Conservation (phyloP, 805 yeast species). For the Candida nemodendra region DNA sequence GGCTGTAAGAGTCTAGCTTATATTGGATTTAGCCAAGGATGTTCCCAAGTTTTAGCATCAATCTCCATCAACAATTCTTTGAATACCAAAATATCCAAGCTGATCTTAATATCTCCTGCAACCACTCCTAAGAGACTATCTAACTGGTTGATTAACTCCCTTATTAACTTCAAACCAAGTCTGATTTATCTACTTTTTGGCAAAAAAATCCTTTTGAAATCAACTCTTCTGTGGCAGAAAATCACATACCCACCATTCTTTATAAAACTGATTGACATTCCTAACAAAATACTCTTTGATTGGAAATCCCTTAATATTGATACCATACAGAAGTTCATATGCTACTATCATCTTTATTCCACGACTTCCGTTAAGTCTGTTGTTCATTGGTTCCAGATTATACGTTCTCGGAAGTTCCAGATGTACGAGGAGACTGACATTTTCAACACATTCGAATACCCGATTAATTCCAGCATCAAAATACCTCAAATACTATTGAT, state of each 20-base stretch:
- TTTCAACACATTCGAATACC: conserved; percentile 48
- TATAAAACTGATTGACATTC: conserved; percentile 65
- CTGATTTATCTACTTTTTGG: conserved; percentile 76
- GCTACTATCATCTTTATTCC: conserved; percentile 85
- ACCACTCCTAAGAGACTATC: conserved; percentile 87
- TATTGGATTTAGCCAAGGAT: conserved; percentile 93
- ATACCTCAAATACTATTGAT: conserved; percentile 68
- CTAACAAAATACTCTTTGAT: conserved; percentile 67
- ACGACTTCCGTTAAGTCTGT: conserved; percentile 89
- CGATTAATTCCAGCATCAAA: conserved; percentile 48
- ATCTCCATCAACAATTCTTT: conserved; percentile 68
- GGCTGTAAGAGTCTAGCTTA: conserved; percentile 51
- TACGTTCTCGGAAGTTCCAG: conserved; percentile 72
- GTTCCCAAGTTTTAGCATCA: conserved; percentile 91
- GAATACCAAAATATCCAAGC: conserved; percentile 50
- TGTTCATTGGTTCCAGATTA: conserved; percentile 96
- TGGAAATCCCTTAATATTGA: conserved; percentile 79
- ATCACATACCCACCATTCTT: conserved; percentile 77
- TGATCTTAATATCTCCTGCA: conserved; percentile 78
- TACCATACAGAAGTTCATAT: conserved; percentile 68
- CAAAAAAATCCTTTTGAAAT: conserved; percentile 64
- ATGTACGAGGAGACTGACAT: conserved; percentile 77
- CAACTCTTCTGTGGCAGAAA: conserved; percentile 64
- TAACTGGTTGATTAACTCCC: conserved; percentile 71
- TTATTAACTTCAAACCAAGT: conserved; percentile 75